Conservation (phyloP, 108 stramenopile genomes). For the Bacterosira constricta region DNA sequence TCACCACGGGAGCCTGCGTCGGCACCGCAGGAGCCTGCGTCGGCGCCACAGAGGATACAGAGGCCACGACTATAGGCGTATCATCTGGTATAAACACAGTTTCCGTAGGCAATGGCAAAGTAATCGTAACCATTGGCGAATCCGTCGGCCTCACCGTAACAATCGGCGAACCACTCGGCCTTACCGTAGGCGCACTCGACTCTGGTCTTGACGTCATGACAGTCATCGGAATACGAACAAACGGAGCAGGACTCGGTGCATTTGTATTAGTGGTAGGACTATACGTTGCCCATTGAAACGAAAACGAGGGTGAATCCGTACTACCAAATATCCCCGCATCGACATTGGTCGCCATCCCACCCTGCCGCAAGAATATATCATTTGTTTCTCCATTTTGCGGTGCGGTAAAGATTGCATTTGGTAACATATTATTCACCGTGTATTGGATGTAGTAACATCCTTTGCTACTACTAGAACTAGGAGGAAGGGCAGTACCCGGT, state of each 20-base stretch:
- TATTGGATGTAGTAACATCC: constrained; percentile 1
- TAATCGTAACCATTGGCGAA: too few relatives aligned
- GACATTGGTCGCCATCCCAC: neutral
- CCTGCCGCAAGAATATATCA: neutral
- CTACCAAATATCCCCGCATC: neutral
- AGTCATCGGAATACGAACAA: neutral
- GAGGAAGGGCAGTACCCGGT: neutral
- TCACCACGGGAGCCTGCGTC: too few relatives aligned
- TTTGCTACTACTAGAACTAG: too few relatives aligned
- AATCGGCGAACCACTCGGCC: neutral
- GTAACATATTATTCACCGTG: neutral
- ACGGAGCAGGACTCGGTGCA: too few relatives aligned
- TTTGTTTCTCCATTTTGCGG: neutral
- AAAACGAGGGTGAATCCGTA: too few relatives aligned
- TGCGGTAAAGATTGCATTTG: neutral
- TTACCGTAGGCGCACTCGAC: neutral
- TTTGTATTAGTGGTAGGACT: too few relatives aligned
- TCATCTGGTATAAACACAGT: too few relatives aligned
- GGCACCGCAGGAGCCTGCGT: too few relatives aligned
- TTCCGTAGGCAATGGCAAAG: too few relatives aligned
- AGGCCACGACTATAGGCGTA: too few relatives aligned
- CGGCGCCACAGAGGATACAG: too few relatives aligned
- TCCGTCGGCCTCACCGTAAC: neutral
- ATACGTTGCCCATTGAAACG: too few relatives aligned
- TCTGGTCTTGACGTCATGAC: neutral